Conservation (phyloP, 768 basidiomycete species). For the Clitopilus hobsonii region DNA sequence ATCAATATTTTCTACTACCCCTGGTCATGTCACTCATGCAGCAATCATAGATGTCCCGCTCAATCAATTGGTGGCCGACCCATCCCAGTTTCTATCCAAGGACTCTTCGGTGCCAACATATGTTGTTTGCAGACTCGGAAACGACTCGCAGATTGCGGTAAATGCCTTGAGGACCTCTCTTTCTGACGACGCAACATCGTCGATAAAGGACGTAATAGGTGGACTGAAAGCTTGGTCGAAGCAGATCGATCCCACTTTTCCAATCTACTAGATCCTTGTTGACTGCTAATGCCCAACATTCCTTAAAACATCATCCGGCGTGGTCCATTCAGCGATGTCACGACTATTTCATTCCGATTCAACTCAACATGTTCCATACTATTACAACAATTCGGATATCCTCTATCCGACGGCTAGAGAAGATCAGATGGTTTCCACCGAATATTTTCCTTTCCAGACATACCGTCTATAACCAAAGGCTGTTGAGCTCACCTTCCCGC, state of each 20-base stretch:
- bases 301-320: neutral
- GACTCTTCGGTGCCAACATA: slow-evolving; percentile 31
- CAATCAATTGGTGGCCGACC: slow-evolving; percentile 55
- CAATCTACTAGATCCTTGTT: slow-evolving; percentile 55
- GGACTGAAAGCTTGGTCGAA: slow-evolving; percentile 79
- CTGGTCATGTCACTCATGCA: neutral
- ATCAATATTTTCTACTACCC: slow-evolving; percentile 15
- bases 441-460: too few species aligned
- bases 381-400: too few species aligned
- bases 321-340: too few species aligned
- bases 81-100: slow-evolving; percentile 35
- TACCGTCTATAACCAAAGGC: too few species aligned
- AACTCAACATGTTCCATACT: too few species aligned
- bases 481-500: too few species aligned
- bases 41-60: slow-evolving; percentile 66
- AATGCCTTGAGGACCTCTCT: slow-evolving; percentile 44
- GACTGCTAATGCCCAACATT: neutral
- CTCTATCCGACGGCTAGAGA: too few species aligned
- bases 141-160: slow-evolving; percentile 90
- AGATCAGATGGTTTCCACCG: too few species aligned
- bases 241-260: slow-evolving; percentile 72
- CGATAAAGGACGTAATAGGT: slow-evolving; percentile 70
- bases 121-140: slow-evolving; percentile 83
- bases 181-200: slow-evolving; percentile 12
- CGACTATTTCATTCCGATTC: too few species aligned